Base-by-base conservation (phyloP, 139 green algal species). In the Zygnema cylindricum region DNA sequence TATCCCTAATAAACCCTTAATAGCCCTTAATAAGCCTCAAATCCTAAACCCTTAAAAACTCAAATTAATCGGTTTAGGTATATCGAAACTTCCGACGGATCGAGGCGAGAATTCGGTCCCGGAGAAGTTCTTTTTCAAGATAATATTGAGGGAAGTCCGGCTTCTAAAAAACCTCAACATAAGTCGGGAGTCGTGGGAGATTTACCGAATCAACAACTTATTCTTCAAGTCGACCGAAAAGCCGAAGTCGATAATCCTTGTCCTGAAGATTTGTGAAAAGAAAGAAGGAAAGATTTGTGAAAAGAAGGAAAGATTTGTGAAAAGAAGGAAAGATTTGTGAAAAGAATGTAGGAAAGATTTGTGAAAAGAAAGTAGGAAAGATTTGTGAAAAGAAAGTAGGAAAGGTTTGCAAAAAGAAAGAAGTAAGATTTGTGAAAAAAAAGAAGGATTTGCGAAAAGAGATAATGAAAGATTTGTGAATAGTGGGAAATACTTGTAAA, bases 101-200 rank as follows among this genome's bases (percentile, higher is more conserved):
- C 71, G 11, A 3, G 38, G 71, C 7, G 38, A 16, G 71, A 54
- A 43, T 79, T 79, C 21, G 71, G 36, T 7, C 71, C 71, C 21
- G 71, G 71, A 16, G 71, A 79, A 11, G 16, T 79, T 41, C 71
- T 79, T 41, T 79, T 79, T 16, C 71, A 79, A 16, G 71, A 79
- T 16, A 79, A 79, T 16, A 79, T 16, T 40, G 16, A 41, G 36
- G 16, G 21, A 7, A 54, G 16, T 16, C 71, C 71, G 36, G 36
- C 71, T 79, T 7, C 36, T 25, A 79, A 79, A 16, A 7, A 79
- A 16, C 71, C 71, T 23, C 36, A 79, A 16, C 71, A 79, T 16
- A 54, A 54, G 36, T 79, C 71, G 36, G 71, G 71, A 54, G 71
- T 79, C 7, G 71, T 79, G 36, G 71, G 71, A 11, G 71, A 79